phyloP scores from a whole-genome alignment of 129 eudicot species.

The Kitagawia praeruptora region DNA sequence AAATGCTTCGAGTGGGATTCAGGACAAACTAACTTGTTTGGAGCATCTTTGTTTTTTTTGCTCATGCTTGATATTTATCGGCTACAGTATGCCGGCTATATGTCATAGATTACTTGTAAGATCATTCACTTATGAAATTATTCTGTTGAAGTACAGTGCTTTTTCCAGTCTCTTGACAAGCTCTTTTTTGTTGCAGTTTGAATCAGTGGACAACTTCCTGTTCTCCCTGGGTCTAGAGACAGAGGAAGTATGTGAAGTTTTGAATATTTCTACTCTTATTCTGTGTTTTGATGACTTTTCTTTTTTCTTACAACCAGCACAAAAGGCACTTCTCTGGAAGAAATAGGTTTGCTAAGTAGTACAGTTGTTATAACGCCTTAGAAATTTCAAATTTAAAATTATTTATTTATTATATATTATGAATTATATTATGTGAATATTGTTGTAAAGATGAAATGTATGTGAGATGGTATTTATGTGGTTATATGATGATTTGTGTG shows the following conservation, averaged over 20 bases:
- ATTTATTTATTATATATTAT: too few relatives aligned
- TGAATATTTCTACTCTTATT: not conserved
- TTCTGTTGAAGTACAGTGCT: not conserved
- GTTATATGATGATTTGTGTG: too few relatives aligned
- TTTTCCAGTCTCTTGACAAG: not conserved
- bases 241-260: constrained; percentile 59
- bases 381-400: too few relatives aligned
- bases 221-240: constrained; percentile 79
- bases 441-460: too few relatives aligned
- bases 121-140: not conserved
- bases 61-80: constrained; percentile 1
- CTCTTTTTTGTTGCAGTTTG: constrained; percentile 42
- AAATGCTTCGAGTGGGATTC: not conserved
- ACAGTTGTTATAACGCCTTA: too few relatives aligned
- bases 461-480: too few relatives aligned
- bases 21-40: not conserved
- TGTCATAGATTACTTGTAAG: not conserved
- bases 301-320: not conserved
- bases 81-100: not conserved
- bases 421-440: too few relatives aligned
- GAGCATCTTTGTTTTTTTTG: not conserved
- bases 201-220: constrained; percentile 77
- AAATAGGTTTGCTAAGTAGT: too few relatives aligned
- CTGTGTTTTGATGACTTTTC: not conserved
- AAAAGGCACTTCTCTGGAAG: too few relatives aligned